phyloP scores from a whole-genome alignment of 2,329 filamentous ascomycete genomes.

The Nemania sp. region DNA sequence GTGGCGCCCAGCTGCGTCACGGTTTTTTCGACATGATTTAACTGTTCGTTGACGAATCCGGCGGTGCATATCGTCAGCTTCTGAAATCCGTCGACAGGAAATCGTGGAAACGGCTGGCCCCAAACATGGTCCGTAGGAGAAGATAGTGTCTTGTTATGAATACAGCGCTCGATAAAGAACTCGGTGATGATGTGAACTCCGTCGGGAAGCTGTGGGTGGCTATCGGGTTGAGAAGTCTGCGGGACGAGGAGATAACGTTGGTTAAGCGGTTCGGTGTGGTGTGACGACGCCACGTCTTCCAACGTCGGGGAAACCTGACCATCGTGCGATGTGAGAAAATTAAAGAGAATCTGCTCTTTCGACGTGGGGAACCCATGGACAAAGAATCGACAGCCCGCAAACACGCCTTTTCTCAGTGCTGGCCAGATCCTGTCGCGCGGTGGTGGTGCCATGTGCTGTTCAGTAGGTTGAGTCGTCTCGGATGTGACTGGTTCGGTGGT shows the following conservation, averaged over 20 bases:
- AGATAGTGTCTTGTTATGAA: constrained; percentile 75
- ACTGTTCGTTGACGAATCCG: constrained; percentile 80
- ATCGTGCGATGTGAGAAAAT: constrained; percentile 54
- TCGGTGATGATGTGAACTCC: constrained; percentile 71
- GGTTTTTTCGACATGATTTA: constrained; percentile 80
- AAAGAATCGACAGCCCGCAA: constrained; percentile 61
- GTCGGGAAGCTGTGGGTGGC: constrained; percentile 48
- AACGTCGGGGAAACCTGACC: constrained; percentile 51
- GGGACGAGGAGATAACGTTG: constrained; percentile 60
- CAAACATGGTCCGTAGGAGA: constrained; percentile 72
- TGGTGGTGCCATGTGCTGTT: constrained; percentile 3
- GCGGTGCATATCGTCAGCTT: constrained; percentile 77
- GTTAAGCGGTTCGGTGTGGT: constrained; percentile 35
- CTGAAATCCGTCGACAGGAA: constrained; percentile 71
- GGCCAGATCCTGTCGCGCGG: constrained; percentile 20
- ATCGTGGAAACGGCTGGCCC: constrained; percentile 74
- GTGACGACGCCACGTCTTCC: constrained; percentile 44
- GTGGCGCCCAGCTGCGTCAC: constrained; percentile 76
- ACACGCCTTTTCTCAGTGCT: constrained; percentile 49
- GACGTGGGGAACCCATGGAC: constrained; percentile 62
- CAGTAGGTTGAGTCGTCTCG: constrained; percentile 5
- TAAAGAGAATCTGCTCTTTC: constrained; percentile 53
- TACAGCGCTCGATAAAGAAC: constrained; percentile 90
- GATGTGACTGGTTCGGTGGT: background rate
- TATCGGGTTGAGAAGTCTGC: constrained; percentile 53